Conservation (phyloP, 1,284 basidiomycete genomes). For the Pseudomicrostroma phylloplanum region DNA sequence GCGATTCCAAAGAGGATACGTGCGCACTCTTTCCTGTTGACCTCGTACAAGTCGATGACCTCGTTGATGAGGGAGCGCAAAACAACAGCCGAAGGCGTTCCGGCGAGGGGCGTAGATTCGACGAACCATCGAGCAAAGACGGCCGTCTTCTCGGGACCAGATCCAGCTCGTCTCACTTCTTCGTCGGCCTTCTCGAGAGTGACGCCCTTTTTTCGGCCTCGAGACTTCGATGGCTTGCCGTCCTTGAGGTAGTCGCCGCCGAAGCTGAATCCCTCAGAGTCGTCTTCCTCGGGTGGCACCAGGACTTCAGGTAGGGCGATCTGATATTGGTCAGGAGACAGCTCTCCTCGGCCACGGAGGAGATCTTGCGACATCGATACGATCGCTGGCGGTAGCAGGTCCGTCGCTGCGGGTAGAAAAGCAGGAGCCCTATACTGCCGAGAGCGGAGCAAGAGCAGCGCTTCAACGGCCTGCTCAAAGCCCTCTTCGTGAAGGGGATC, state of each 20-base stretch:
- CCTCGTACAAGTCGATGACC: slow-evolving; percentile 82
- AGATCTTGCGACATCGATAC: slow-evolving; percentile 15
- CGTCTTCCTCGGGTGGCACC: slow-evolving; percentile 41
- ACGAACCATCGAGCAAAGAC: slow-evolving; percentile 39
- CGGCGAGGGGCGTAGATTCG: slow-evolving; percentile 25
- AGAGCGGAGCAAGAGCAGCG: slow-evolving; percentile 25
- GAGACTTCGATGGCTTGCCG: slow-evolving; percentile 57
- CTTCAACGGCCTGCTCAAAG: slow-evolving; percentile 36
- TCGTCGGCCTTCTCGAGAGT: slow-evolving; percentile 15
- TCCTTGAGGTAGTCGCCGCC: slow-evolving; percentile 50
- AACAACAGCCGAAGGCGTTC: slow-evolving; percentile 69
- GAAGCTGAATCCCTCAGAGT: slow-evolving; percentile 12
- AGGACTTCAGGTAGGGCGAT: slow-evolving; percentile 34
- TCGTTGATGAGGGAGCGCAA: slow-evolving; percentile 74
- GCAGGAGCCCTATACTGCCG: slow-evolving; percentile 26
- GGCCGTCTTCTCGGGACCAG: slow-evolving; percentile 28
- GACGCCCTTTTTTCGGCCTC: neutral
- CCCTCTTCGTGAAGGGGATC: slow-evolving; percentile 32
- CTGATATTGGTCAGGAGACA: slow-evolving; percentile 19
- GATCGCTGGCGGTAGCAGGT: slow-evolving; percentile 42
- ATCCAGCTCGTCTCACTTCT: slow-evolving; percentile 52
- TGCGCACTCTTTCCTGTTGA: slow-evolving; percentile 92
- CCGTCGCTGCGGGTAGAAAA: slow-evolving; percentile 34
- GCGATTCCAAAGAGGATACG: slow-evolving; percentile 78
- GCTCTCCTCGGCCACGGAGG: slow-evolving; percentile 6